Evolutionary conservation across 2,329 filamentous ascomycete genomes (phyloP).

Genomic region (Fusarium sp.): DNA sequence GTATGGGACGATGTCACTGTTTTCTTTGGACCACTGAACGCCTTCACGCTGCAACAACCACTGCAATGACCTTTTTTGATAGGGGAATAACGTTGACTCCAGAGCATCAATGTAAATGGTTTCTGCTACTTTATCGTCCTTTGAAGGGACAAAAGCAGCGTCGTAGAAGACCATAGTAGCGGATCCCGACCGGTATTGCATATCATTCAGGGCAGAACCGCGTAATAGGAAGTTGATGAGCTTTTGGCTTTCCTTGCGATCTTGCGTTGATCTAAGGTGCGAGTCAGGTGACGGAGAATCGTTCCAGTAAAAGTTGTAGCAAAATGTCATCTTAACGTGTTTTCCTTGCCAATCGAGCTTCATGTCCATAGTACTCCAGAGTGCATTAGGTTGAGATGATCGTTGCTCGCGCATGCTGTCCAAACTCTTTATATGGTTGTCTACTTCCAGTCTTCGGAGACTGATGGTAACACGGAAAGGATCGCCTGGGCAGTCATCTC

Average conservation of each 20-base stretch:
- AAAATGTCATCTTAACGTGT: slow-evolving; percentile 49
- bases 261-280: slow-evolving; percentile 46
- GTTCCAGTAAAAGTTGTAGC: slow-evolving; percentile 59
- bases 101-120: slow-evolving; percentile 59
- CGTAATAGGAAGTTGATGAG: slow-evolving; percentile 56
- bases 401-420: slow-evolving; percentile 14
- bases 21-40: slow-evolving; percentile 58
- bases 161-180: slow-evolving; percentile 75
- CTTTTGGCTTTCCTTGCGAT: slow-evolving; percentile 51
- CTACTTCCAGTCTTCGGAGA: slow-evolving; percentile 42
- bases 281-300: slow-evolving; percentile 51
- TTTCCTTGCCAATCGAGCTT: slow-evolving; percentile 47
- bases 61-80: slow-evolving; percentile 76
- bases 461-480: slow-evolving; percentile 33
- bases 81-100: slow-evolving; percentile 72
- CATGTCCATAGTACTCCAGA: slow-evolving; percentile 54
- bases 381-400: slow-evolving; percentile 44
- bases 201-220: neutral
- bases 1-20: slow-evolving; percentile 36
- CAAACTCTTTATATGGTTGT: slow-evolving; percentile 23
- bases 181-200: slow-evolving; percentile 43
- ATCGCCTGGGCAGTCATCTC: slow-evolving; percentile 14
- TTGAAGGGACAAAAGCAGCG: slow-evolving; percentile 71
- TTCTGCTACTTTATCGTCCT: slow-evolving; percentile 54
- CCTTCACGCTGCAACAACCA: slow-evolving; percentile 79